Evolutionary conservation across 1,284 basidiomycete species (phyloP), one percentile per base, ranked within the genome.

Genomic region (Trametes hirsuta): DNA sequence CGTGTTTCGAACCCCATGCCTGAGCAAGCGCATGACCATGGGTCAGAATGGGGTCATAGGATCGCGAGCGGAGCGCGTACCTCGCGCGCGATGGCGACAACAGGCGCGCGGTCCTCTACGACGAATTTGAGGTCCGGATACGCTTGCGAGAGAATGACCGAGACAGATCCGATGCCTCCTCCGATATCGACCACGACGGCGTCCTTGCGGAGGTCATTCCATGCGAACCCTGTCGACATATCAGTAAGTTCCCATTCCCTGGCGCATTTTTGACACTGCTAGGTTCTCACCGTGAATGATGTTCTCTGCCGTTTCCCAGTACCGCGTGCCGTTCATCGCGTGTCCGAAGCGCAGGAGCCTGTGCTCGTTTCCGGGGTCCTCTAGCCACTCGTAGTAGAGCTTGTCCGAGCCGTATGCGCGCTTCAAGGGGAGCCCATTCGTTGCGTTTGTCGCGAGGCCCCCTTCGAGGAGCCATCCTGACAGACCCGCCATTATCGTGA

Each of bases 171-270:
- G 35, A 69, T 61, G 11, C 66, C 65, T 8, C 89, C 70, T 1
- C 68, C 70, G 10, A 72, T 66, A 51, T 72, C 70, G 21, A 69
- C 67, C 18, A 92, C 75, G 41, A 68, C 73, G 46, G 66, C 47
- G 51, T 81, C 81, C 34, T 68, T 74, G 4, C 81, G 79, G 22
- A 91, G 77, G 12, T 79, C 75, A 15, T 76, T 72, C 85, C 89
- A 91, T 58, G 86, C 83, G 66, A 88, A 89, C 6, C 81, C 88
- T 90, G 48, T 21, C 11, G 1, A 6, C 4, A 30, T 35, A 25
- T 18, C 39, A 18, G 5, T 6, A 15, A 10, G 42, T 35, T 14
- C 15, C 21, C 6, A 21, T 6, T 34, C 15, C 10, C 2, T 22
- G 18, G 18, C 1, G 2, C 9, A n/a, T 18, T 1, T 14, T 10